These are phyloP conservation scores for Tricharina praecox DNA, from an alignment of 495 filamentous ascomycete species.

Conservation along the genomic window DNA sequence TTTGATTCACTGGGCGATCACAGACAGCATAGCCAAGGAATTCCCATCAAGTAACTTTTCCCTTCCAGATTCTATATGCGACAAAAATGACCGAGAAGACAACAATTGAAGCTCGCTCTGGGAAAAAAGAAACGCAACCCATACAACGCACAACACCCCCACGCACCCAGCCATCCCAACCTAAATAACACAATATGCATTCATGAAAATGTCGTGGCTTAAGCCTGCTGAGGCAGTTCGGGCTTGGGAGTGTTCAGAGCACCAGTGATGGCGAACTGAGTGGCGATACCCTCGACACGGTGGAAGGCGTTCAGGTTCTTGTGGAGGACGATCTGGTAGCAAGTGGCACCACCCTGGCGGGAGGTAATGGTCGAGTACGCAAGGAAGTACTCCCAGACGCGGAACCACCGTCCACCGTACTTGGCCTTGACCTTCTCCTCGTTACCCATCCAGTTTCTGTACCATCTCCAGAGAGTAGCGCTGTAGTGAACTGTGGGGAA, in stretches of 20 bases:
- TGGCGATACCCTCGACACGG: slow-evolving; percentile 68
- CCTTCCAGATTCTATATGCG: neutral
- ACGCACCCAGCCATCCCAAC: no score
- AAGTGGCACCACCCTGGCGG: slow-evolving; percentile 80
- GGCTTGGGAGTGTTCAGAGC: slow-evolving; percentile 35
- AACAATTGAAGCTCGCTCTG: no score
- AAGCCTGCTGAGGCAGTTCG: no score
- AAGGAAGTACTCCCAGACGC: slow-evolving; percentile 98
- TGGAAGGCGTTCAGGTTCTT: slow-evolving; percentile 98
- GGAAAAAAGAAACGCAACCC: no score
- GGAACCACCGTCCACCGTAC: slow-evolving; percentile 91
- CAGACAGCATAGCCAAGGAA: no score
- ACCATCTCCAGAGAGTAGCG: slow-evolving; percentile 95
- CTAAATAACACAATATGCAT: no score
- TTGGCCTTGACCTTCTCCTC: slow-evolving; percentile 85
- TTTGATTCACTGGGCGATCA: no score
- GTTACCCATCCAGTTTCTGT: slow-evolving; percentile 97
- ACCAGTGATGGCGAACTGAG: slow-evolving; percentile 57
- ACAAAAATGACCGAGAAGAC: no score
- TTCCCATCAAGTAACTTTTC: neutral
- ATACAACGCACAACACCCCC: no score
- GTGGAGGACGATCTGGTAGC: slow-evolving; percentile 87
- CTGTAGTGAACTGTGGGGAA: slow-evolving; percentile 95
- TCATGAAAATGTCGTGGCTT: no score
- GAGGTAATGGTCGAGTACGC: slow-evolving; percentile 84